phyloP scores from a whole-genome alignment of 2,329 filamentous ascomycete species.

The Sodiomyces alkalinus region DNA sequence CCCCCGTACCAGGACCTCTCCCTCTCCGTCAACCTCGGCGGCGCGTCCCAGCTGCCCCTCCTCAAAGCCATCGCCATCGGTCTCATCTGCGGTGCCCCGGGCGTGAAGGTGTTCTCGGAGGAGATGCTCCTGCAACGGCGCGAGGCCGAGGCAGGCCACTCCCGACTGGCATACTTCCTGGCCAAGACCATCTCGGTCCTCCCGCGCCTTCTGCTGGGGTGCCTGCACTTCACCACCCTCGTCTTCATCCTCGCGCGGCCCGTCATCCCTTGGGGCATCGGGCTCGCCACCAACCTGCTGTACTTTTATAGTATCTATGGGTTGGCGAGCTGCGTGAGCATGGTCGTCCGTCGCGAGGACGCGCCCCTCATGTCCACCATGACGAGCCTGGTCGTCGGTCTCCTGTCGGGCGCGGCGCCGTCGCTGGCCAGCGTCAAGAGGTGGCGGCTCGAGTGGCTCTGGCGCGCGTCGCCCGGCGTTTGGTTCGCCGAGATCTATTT shows the following conservation, averaged over 20 bases:
- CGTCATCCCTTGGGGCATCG: conserved; percentile 30
- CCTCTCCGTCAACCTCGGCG: conserved; percentile 30
- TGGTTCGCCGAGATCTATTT: conserved; percentile 44
- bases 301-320: conserved; percentile 47
- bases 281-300: conserved; percentile 33
- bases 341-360: conserved; percentile 39
- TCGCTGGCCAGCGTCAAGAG: conserved; percentile 28
- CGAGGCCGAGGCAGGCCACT: conserved; percentile 41
- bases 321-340: conserved; percentile 33
- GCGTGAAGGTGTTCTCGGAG: conserved; percentile 40
- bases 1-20: conserved; percentile 35
- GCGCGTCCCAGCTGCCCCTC: conserved; percentile 35
- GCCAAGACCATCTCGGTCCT: conserved; percentile 37
- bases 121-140: conserved; percentile 38
- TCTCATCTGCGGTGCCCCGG: conserved; percentile 36
- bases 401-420: conserved; percentile 38
- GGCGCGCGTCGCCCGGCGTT: conserved; percentile 35
- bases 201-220: conserved; percentile 32
- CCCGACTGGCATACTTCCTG: conserved; percentile 37
- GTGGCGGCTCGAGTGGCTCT: conserved; percentile 41
- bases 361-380: conserved; percentile 41
- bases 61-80: conserved; percentile 39
- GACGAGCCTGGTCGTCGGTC: conserved; percentile 34
- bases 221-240: conserved; percentile 38
- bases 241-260: conserved; percentile 33